A percentile compares a stretch with the other conserved stretches of the same genome.
phyloP scores from a whole-genome alignment of 139 green algal genomes.

The Auxenochlorella pyrenoidosa region DNA sequence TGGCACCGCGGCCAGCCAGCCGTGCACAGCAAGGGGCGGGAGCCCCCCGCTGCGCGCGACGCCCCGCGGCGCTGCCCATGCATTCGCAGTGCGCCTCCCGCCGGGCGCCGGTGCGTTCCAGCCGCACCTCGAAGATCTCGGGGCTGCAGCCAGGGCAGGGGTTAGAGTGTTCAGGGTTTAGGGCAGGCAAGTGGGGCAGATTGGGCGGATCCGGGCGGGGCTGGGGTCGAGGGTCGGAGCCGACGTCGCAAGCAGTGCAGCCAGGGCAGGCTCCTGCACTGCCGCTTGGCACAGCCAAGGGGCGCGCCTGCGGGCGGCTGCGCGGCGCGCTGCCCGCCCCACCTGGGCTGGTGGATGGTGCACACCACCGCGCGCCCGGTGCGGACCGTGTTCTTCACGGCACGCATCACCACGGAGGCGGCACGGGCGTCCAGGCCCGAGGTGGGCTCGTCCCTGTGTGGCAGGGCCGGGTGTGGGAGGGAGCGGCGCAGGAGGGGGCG shows the following conservation, averaged over 20 bases:
- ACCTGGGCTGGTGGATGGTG: constrained; percentile 64
- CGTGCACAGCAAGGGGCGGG: not conserved
- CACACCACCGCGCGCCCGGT: constrained; percentile 58
- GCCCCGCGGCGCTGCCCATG: too few species aligned
- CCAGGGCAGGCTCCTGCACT: too few species aligned
- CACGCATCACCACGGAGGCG: constrained; percentile 71
- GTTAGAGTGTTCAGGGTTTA: too few species aligned
- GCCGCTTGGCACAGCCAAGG: too few species aligned
- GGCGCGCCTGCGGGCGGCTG: too few species aligned
- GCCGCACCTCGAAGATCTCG: constrained; percentile 52
- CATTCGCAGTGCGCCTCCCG: too few species aligned
- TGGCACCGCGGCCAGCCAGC: too few species aligned
- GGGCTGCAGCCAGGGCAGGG: not conserved
- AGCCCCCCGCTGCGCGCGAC: not conserved
- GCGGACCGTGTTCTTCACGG: constrained; percentile 50
- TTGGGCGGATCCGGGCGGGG: too few species aligned
- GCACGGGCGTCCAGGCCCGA: constrained; percentile 63
- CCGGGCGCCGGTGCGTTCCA: not conserved
- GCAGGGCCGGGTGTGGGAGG: constrained; percentile 35
- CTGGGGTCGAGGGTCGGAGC: too few species aligned
- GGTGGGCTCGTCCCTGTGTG: constrained; percentile 51
- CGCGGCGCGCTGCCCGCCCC: not conserved
- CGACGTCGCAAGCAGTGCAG: too few species aligned
- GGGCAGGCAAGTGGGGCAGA: too few species aligned
- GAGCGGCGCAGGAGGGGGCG: too few species aligned